These are phyloP conservation scores for Aspergillus sparsus DNA, from an alignment of 495 filamentous ascomycete species.

Conservation along the genomic window DNA sequence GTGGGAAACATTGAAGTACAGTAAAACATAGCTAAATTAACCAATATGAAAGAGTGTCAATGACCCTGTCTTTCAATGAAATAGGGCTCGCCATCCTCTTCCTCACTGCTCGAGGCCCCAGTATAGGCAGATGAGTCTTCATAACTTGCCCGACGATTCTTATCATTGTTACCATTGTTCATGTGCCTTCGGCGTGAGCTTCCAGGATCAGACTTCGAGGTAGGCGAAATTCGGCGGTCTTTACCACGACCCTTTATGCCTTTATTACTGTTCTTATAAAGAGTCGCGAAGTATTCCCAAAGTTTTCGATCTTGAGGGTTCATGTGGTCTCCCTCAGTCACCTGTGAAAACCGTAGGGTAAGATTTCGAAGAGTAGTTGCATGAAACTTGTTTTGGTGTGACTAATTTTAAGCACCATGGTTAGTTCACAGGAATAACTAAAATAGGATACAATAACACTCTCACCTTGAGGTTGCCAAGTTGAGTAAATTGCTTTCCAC, in stretches of 20 bases:
- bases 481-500: conserved; percentile 83
- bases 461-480: conserved; percentile 84
- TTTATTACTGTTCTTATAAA: conserved; percentile 95
- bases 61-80: conserved; percentile 33
- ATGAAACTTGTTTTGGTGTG: conserved; percentile 94
- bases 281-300: conserved; percentile 79
- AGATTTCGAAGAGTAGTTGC: conserved; percentile 67
- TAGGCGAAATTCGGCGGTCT: conserved; percentile 57
- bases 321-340: conserved; percentile 62
- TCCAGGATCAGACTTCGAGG: conserved; percentile 27
- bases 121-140: conserved; percentile 40
- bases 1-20: conserved; percentile 17
- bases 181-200: conserved; percentile 21
- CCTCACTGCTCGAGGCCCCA: conserved; percentile 38
- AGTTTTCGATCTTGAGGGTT: conserved; percentile 71
- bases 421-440: neutral
- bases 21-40: conserved; percentile 8
- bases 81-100: conserved; percentile 35
- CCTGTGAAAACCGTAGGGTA: conserved; percentile 69
- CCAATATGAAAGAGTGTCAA: conserved; percentile 18
- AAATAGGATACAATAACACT: conserved; percentile 16
- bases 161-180: conserved; percentile 32
- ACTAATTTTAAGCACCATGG: conserved; percentile 50
- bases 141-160: conserved; percentile 32
- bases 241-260: conserved; percentile 93